Conservation (phyloP, 495 filamentous ascomycete genomes). For the Hyaloscypha hepaticicola region DNA sequence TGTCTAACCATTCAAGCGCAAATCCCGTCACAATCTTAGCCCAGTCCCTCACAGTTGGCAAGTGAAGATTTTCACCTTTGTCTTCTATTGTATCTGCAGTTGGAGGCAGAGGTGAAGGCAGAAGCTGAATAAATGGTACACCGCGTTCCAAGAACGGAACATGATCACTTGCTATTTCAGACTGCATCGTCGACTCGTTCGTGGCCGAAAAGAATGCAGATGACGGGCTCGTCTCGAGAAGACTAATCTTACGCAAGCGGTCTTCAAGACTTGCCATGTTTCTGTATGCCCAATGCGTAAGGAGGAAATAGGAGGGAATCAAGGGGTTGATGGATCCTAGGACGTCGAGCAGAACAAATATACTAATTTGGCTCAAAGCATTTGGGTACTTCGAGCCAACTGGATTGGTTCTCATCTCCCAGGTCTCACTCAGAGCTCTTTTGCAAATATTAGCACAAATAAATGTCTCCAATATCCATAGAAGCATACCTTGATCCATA, state of each 20-base stretch:
- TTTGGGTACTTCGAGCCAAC: constrained; percentile 69
- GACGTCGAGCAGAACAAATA: constrained; percentile 89
- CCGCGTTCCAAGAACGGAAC: constrained; percentile 79
- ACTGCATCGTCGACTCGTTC: constrained; percentile 42
- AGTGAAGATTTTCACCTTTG: constrained; percentile 79
- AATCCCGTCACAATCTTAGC: constrained; percentile 74
- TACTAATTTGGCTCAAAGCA: constrained; percentile 68
- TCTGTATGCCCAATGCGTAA: constrained; percentile 89
- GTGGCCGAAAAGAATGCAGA: constrained; percentile 48
- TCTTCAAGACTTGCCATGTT: constrained; percentile 65
- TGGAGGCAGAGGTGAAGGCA: constrained; percentile 71
- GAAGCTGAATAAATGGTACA: constrained; percentile 79
- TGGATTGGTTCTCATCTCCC: constrained; percentile 68
- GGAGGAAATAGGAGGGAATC: constrained; percentile 76
- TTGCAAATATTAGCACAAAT: constrained; percentile 6
- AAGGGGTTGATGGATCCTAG: constrained; percentile 64
- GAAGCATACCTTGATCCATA: constrained; percentile 67
- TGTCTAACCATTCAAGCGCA: constrained; percentile 79
- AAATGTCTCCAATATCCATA: not conserved
- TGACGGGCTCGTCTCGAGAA: constrained; percentile 36
- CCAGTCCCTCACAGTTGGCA: constrained; percentile 81
- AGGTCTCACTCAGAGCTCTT: constrained; percentile 69
- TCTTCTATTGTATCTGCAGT: constrained; percentile 84
- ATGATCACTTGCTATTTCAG: constrained; percentile 72
- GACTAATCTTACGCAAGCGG: constrained; percentile 55